phyloP scores from a whole-genome alignment of 192 early-diverging fungal species.

The Podila verticillata region DNA sequence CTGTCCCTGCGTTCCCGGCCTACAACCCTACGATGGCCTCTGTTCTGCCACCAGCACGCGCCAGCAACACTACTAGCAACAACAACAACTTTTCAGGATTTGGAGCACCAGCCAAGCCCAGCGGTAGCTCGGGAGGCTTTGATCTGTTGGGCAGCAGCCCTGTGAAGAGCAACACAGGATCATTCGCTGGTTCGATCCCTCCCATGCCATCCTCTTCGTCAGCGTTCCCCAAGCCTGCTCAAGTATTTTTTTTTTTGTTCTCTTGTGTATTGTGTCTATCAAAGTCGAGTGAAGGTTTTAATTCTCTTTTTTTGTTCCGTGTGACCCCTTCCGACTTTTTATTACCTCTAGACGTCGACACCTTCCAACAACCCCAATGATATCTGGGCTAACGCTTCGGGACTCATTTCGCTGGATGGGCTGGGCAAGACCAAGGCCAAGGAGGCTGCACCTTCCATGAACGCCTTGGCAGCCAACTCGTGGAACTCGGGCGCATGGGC shows the following conservation, averaged over 20 bases:
- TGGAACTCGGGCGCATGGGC: constrained; percentile 51
- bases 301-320: constrained; percentile 7
- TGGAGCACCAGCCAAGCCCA: constrained; percentile 9
- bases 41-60: constrained; percentile 16
- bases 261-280: background rate
- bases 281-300: background rate
- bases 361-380: constrained; percentile 57
- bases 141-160: constrained; percentile 39
- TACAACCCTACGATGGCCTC: constrained; percentile 39
- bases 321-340: too few species aligned
- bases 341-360: constrained; percentile 11
- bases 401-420: constrained; percentile 76
- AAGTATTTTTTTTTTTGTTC: background rate
- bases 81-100: constrained; percentile 12
- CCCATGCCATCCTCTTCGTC: constrained; percentile 17
- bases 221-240: constrained; percentile 9
- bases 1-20: constrained; percentile 25
- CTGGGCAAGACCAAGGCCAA: constrained; percentile 68
- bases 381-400: constrained; percentile 76
- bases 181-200: constrained; percentile 29
- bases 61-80: constrained; percentile 30
- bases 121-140: constrained; percentile 9
- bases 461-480: constrained; percentile 54
- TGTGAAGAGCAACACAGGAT: constrained; percentile 17
- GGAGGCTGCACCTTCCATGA: constrained; percentile 66